These are phyloP conservation scores for Harringtonia lauricola DNA, from an alignment of 2,329 filamentous ascomycete genomes.

Conservation along the genomic window DNA sequence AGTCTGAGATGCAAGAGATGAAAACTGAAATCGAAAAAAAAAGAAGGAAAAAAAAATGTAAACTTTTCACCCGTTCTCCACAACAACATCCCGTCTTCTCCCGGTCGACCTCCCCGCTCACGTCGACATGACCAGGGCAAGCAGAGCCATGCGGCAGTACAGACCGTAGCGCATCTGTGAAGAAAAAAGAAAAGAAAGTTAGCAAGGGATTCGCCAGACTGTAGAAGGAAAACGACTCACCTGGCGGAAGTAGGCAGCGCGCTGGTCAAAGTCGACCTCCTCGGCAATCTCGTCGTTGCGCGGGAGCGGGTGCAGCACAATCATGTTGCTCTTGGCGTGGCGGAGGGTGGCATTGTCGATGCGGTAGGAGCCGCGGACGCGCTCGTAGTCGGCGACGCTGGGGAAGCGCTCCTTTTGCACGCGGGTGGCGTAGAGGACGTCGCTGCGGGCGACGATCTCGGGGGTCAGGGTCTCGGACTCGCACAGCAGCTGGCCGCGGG, in stretches of 20 bases:
- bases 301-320: slow-evolving; percentile 91
- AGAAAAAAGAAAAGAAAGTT: background rate
- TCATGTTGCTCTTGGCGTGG: slow-evolving; percentile 83
- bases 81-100: background rate
- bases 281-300: slow-evolving; percentile 87
- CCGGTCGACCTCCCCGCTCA: slow-evolving; percentile 10
- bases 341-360: slow-evolving; percentile 86
- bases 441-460: slow-evolving; percentile 74
- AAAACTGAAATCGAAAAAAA: background rate
- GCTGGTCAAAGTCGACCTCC: slow-evolving; percentile 94
- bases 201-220: too few relatives aligned
- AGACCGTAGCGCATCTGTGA: slow-evolving; percentile 89
- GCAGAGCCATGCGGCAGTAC: slow-evolving; percentile 94
- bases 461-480: slow-evolving; percentile 73
- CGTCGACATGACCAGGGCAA: slow-evolving; percentile 76
- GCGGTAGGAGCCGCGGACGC: slow-evolving; percentile 77
- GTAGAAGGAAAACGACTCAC: too few relatives aligned
- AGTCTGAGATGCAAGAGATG: background rate
- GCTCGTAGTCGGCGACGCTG: slow-evolving; percentile 70
- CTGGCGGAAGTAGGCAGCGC: slow-evolving; percentile 98
- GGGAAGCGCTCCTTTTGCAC: slow-evolving; percentile 95
- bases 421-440: slow-evolving; percentile 93
- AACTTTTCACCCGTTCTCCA: background rate
- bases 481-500: slow-evolving; percentile 63
- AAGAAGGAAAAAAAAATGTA: slow-evolving; percentile 1